phyloP scores from a whole-genome alignment of 805 yeast species.

The Metschnikowia santaceciliae region DNA sequence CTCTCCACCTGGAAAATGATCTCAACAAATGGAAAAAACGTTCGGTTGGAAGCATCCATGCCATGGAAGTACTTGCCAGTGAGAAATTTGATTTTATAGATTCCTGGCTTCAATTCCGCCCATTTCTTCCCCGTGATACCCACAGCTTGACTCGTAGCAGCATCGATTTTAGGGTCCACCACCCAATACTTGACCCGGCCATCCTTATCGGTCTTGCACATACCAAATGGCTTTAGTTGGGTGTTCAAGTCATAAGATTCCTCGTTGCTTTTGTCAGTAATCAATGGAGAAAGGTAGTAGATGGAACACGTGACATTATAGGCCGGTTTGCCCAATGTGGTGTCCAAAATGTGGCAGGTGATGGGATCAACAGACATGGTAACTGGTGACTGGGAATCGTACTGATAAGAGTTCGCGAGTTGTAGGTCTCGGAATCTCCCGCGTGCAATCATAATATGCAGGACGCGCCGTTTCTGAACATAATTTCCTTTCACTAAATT shows the following conservation, averaged over 20 bases:
- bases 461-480: neutral
- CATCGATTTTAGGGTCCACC: conserved; percentile 33
- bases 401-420: neutral
- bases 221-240: conserved; percentile 49
- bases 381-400: neutral
- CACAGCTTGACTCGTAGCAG: conserved; percentile 14
- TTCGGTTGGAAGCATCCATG: conserved; percentile 29
- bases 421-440: neutral
- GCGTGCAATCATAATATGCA: neutral
- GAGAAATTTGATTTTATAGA: conserved; percentile 72
- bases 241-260: conserved; percentile 24
- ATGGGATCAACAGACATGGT: conserved; percentile 48
- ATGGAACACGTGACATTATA: conserved; percentile 65
- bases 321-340: conserved; percentile 82
- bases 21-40: conserved; percentile 87
- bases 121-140: conserved; percentile 39
- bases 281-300: conserved; percentile 32
- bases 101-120: conserved; percentile 52
- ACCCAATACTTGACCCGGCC: conserved; percentile 78
- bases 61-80: conserved; percentile 61
- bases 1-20: conserved; percentile 63
- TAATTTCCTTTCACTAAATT: too few species aligned
- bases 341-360: conserved; percentile 88
- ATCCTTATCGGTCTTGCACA: conserved; percentile 68
- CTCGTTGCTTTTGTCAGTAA: conserved; percentile 22